Percentiles rank a stretch among this genome's conserved stretches.
phyloP scores from a whole-genome alignment of 2,329 filamentous ascomycete species.

The Penicillium sp. region DNA sequence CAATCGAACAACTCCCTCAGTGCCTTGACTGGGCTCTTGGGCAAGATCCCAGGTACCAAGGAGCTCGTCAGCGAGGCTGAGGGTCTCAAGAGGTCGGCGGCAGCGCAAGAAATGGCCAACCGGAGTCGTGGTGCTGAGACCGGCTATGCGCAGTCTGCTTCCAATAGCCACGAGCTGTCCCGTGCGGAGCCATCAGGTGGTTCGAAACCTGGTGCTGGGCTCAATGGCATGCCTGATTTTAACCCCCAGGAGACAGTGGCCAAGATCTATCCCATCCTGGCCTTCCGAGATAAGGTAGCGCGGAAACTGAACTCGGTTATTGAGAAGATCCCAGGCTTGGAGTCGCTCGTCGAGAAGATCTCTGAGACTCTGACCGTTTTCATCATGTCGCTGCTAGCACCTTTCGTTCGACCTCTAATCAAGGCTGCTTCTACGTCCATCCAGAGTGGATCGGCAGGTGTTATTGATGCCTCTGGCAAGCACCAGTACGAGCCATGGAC shows the following conservation, averaged over 20 bases:
- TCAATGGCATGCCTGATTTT: constrained; percentile 75
- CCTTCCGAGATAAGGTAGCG: constrained; percentile 92
- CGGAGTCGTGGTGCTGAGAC: constrained; percentile 33
- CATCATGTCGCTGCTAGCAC: constrained; percentile 83
- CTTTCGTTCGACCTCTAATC: constrained; percentile 90
- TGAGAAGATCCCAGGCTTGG: constrained; percentile 86
- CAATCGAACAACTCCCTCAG: constrained; percentile 44
- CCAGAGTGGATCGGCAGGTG: constrained; percentile 77
- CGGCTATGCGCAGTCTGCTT: constrained; percentile 26
- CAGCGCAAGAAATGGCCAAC: constrained; percentile 63
- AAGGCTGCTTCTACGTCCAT: constrained; percentile 77
- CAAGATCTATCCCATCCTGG: constrained; percentile 91
- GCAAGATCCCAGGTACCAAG: constrained; percentile 70
- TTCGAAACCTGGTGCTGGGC: constrained; percentile 45
- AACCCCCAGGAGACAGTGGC: constrained; percentile 73
- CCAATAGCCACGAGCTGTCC: constrained; percentile 15
- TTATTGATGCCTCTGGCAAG: constrained; percentile 65
- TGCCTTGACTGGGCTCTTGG: constrained; percentile 70
- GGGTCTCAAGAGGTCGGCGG: constrained; percentile 59
- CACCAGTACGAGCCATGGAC: constrained; percentile 79
- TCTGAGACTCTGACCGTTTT: constrained; percentile 91
- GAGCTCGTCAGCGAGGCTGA: constrained; percentile 67
- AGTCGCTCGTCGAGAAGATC: constrained; percentile 87
- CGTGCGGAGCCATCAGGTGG: constrained; percentile 40
- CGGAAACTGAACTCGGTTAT: constrained; percentile 78